These are phyloP conservation scores for Chlamydomonas sp. DNA, from an alignment of 139 green algal species.

Conservation along the genomic window DNA sequence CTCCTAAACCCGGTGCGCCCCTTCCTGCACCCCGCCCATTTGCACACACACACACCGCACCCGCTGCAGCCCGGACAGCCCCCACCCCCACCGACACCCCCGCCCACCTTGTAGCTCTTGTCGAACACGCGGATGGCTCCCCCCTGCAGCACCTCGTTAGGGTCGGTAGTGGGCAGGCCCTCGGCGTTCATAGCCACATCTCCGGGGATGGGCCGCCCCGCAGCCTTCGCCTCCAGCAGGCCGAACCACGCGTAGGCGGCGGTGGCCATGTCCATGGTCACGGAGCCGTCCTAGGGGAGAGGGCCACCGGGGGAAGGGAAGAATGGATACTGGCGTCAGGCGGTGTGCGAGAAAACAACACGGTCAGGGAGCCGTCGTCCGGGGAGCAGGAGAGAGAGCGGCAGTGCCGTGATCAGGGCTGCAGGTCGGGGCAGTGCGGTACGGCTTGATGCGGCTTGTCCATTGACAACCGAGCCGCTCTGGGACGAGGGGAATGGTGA, in stretches of 20 bases:
- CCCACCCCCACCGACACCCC: neutral
- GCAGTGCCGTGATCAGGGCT: no score
- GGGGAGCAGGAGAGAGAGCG: no score
- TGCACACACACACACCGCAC: neutral
- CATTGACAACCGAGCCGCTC: no score
- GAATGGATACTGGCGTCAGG: neutral
- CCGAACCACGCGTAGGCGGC: constrained; percentile 80
- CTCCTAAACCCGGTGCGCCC: neutral
- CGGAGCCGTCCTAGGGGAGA: neutral
- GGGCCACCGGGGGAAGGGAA: neutral
- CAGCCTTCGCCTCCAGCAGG: constrained; percentile 78
- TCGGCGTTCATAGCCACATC: constrained; percentile 70
- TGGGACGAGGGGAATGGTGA: no score
- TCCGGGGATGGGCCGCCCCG: constrained; percentile 64
- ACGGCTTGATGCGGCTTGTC: no score
- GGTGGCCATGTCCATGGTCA: constrained; percentile 79
- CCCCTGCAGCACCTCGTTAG: constrained; percentile 70
- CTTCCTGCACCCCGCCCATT: neutral
- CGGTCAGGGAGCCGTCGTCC: neutral
- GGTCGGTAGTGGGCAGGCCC: constrained; percentile 74
- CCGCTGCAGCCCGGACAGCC: neutral
- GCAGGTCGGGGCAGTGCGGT: no score
- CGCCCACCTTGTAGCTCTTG: constrained; percentile 55
- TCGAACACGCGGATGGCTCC: constrained; percentile 82
- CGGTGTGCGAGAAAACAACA: neutral